A percentile compares a stretch with the other conserved stretches of the same genome.
These are phyloP conservation scores for Teunomyces stri DNA, from an alignment of 805 yeast genomes.

Conservation along the genomic window DNA sequence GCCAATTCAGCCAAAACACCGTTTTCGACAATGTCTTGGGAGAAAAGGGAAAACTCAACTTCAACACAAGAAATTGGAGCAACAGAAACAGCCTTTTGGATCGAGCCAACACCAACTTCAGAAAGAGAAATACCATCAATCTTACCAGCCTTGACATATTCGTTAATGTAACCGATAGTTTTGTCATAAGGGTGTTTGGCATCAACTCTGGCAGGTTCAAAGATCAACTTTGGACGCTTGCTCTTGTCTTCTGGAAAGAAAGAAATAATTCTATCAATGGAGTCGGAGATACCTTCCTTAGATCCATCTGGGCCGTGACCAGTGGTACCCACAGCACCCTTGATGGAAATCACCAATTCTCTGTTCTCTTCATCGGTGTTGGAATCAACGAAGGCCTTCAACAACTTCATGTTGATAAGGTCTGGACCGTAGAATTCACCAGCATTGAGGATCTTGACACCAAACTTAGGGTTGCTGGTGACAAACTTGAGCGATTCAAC, in stretches of 20 bases:
- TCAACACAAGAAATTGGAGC: constrained; percentile 69
- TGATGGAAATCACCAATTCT: constrained; percentile 59
- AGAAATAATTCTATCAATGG: constrained; percentile 44
- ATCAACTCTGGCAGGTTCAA: constrained; percentile 74
- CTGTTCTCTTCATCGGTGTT: constrained; percentile 53
- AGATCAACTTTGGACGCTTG: constrained; percentile 40
- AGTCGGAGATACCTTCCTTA: constrained; percentile 42
- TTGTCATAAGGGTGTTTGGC: constrained; percentile 54
- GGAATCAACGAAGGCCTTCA: constrained; percentile 54
- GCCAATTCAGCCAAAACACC: constrained; percentile 63
- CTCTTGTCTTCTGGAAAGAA: constrained; percentile 26
- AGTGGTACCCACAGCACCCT: constrained; percentile 54
- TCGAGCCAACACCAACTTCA: constrained; percentile 64
- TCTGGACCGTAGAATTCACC: constrained; percentile 76
- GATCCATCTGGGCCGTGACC: constrained; percentile 49
- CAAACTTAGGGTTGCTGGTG: constrained; percentile 43
- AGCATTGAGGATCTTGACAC: constrained; percentile 59
- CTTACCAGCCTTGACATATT: constrained; percentile 58
- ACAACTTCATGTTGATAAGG: constrained; percentile 50
- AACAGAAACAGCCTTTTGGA: constrained; percentile 54
- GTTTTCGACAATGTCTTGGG: constrained; percentile 57
- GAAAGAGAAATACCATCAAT: constrained; percentile 72
- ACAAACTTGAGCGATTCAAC: constrained; percentile 47
- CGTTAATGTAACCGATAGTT: constrained; percentile 53
- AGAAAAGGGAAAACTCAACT: constrained; percentile 71